Percentiles rank a stretch among this genome's conserved stretches.
These are phyloP conservation scores for Chaetothyriales sp. DNA, from an alignment of 2,329 filamentous ascomycete genomes.

Conservation along the genomic window DNA sequence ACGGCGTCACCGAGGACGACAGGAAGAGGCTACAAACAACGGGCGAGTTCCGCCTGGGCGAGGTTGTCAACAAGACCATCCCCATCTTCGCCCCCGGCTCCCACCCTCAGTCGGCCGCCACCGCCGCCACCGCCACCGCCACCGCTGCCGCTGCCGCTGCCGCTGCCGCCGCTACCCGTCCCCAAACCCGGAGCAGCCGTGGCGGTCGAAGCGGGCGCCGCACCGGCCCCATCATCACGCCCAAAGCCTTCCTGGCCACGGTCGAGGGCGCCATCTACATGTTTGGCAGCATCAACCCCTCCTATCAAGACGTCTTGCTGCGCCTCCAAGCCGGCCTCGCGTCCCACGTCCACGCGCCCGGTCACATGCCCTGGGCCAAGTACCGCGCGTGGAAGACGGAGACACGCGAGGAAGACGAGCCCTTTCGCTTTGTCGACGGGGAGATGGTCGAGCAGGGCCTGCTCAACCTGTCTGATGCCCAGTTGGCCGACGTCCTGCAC, in stretches of 20 bases:
- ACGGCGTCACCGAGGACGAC: conserved; percentile 63
- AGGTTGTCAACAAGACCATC: conserved; percentile 83
- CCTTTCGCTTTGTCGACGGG: conserved; percentile 80
- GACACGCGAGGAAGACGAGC: conserved; percentile 57
- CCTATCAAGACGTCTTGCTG: conserved; percentile 67
- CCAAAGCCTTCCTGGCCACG: conserved; percentile 77
- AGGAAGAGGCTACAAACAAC: conserved; percentile 55
- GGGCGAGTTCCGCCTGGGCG: conserved; percentile 72
- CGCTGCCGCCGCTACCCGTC: neutral
- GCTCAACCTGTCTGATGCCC: conserved; percentile 51
- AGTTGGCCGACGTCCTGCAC: conserved; percentile 41
- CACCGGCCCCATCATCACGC: conserved; percentile 52
- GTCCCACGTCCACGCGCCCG: conserved; percentile 51
- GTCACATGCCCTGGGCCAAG: conserved; percentile 59
- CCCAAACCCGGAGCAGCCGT: neutral
- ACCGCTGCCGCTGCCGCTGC: neutral
- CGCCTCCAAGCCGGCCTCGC: conserved; percentile 63
- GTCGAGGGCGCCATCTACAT: conserved; percentile 88
- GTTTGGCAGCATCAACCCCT: conserved; percentile 57
- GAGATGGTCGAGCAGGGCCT: conserved; percentile 72
- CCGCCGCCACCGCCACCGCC: neutral
- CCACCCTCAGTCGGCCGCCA: neutral
- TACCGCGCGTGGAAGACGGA: conserved; percentile 74
- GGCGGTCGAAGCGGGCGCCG: neutral
- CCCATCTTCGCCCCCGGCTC: conserved; percentile 44